Evolutionary conservation across 2,329 filamentous ascomycete genomes (phyloP).

Genomic region (Fusarium penzigii): DNA sequence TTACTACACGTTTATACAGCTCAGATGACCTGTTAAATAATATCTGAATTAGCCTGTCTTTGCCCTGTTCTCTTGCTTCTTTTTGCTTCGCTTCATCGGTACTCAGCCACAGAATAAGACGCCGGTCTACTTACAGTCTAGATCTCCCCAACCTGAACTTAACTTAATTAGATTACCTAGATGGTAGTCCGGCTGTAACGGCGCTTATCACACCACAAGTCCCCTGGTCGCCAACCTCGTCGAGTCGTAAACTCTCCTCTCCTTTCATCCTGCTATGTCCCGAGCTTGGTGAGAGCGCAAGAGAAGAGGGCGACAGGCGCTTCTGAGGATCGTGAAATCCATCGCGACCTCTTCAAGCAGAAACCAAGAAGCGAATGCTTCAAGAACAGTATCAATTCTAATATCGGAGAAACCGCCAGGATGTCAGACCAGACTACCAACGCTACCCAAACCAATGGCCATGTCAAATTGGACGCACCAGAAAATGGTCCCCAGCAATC

Average conservation of each 20-base stretch:
- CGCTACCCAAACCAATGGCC: slow-evolving; percentile 15
- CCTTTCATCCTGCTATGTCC: slow-evolving; percentile 1
- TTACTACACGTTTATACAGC: background rate
- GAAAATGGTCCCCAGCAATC: slow-evolving; percentile 5
- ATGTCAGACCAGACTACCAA: slow-evolving; percentile 20
- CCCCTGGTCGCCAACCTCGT: slow-evolving; percentile 18
- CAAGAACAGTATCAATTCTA: background rate
- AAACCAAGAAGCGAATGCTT: background rate
- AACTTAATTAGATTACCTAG: background rate
- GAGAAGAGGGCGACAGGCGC: background rate
- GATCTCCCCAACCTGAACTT: background rate
- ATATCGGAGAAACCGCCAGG: background rate
- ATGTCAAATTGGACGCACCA: background rate
- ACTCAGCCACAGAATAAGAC: background rate
- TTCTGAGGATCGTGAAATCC: too few species aligned
- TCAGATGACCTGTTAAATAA: slow-evolving; percentile 3
- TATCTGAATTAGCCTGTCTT: background rate
- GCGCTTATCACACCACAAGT: slow-evolving; percentile 24
- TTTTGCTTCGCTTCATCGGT: background rate
- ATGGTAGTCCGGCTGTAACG: slow-evolving; percentile 13
- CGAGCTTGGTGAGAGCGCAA: background rate
- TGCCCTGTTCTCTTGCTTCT: background rate
- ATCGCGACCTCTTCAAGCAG: too few species aligned
- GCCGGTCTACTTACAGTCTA: background rate
- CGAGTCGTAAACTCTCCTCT: slow-evolving; percentile 8